Evolutionary conservation across 1,284 basidiomycete genomes (phyloP), one percentile per base, ranked within the genome.

Genomic region (Trichosporon sp.): DNA sequence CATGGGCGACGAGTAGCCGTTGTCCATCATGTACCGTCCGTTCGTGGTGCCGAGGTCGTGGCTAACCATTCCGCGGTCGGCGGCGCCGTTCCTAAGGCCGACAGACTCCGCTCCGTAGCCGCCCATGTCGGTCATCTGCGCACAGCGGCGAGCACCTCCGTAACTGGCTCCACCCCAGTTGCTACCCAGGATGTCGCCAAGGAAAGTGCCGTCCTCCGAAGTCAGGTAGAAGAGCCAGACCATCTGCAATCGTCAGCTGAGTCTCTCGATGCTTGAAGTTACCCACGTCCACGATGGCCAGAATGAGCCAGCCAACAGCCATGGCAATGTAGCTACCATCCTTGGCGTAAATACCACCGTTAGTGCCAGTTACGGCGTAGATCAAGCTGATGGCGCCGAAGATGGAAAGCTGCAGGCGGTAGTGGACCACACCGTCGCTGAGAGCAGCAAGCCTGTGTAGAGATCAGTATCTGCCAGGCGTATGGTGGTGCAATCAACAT

Each of bases 191-290:
- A 96, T 78, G 81, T 93, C 88, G 69, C 93, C 88, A 66, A 90
- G 84, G 75, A 93, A 89, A 1, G 94, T 92, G 80, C 95, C 94
- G 78, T 98, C 95, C 80, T 98, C 96, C 0, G 94, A 92, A 4
- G 96, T 96, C 82, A 99, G 94, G 87, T 93, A 98, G 74, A 98
- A 88, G 21, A 97, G 89, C 96, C 96, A 98, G 73, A 98, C 84
- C 80, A 98, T 92, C 87, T 97, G 74, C 3, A n/a, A 4, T 26
- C 35, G 70, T 21, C 48, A 61, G 70, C 37, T 43, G 26, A 26
- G 26, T 26, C 26, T 26, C 26, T 26, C 26, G 26, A 26, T 26
- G 26, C 26, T 26, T 26, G 26, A 26, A 26, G 26, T 26, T 10
- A 80, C 86, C 71, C 74, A 87, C 85, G 78, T 88, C 85, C 67